Conservation (phyloP, 2,329 filamentous ascomycete genomes). For the Clonostachys rhizophaga region DNA sequence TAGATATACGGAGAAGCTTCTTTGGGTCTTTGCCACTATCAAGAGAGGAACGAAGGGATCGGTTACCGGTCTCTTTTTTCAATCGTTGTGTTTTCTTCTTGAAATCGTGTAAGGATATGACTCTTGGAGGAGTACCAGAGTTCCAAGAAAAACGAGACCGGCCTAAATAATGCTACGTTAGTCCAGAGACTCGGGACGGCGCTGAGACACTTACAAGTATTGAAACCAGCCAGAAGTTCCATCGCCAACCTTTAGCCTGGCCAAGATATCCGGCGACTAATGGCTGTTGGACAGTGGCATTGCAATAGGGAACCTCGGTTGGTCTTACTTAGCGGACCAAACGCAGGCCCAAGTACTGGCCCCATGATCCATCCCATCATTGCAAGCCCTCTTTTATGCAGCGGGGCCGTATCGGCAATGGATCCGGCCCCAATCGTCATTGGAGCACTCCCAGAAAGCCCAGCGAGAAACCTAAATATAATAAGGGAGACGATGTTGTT, state of each 20-base stretch:
- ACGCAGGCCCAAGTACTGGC: constrained; percentile 40
- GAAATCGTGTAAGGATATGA: constrained; percentile 35
- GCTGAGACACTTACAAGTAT: constrained; percentile 29
- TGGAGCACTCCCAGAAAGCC: constrained; percentile 22
- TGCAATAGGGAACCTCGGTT: constrained; percentile 11
- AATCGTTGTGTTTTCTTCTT: constrained; percentile 31
- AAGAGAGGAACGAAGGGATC: constrained; percentile 15
- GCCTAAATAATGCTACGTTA: constrained; percentile 7
- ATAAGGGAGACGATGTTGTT: constrained; percentile 40
- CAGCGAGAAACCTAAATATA: constrained; percentile 42
- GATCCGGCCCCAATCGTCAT: constrained; percentile 44
- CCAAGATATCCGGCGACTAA: constrained; percentile 38
- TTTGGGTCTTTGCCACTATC: constrained; percentile 10
- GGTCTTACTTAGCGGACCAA: constrained; percentile 38
- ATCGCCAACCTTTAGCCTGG: constrained; percentile 40
- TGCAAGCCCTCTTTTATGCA: constrained; percentile 39
- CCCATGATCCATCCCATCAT: constrained; percentile 44
- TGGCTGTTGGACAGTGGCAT: constrained; percentile 8
- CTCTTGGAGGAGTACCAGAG: constrained; percentile 31
- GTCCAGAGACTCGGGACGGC: not conserved
- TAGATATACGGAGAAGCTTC: constrained; percentile 42
- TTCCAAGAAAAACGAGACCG: constrained; percentile 18
- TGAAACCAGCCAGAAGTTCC: constrained; percentile 42
- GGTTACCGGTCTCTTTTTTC: constrained; percentile 34
- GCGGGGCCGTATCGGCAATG: constrained; percentile 43